These are phyloP conservation scores for Adansonia madagascariensis DNA, from an alignment of 441 rosid genomes.

Conservation along the genomic window DNA sequence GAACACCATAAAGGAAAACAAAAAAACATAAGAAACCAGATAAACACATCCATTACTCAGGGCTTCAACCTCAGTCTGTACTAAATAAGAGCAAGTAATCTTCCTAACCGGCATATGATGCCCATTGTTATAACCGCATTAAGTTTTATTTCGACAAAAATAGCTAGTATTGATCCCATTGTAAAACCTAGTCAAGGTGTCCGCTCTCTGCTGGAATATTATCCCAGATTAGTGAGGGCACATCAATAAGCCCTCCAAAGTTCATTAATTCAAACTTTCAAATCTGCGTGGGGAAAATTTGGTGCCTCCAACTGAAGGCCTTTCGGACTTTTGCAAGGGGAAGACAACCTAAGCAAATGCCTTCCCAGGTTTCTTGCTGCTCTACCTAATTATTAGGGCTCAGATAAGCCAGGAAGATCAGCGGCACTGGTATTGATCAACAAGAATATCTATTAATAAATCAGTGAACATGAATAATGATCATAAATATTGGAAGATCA, in stretches of 20 bases:
- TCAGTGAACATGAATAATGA: constrained; percentile 15
- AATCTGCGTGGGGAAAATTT: neutral
- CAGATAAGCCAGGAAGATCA: constrained; percentile 5
- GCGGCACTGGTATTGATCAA: neutral
- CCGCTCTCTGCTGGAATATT: neutral
- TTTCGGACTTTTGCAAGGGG: neutral
- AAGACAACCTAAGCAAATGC: neutral
- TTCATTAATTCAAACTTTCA: neutral
- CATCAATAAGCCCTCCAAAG: neutral
- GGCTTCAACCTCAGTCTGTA: neutral
- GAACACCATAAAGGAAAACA: neutral
- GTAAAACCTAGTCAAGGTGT: neutral
- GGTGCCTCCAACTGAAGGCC: neutral
- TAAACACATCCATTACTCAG: neutral
- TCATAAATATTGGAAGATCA: constrained; percentile 8
- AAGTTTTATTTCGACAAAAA: neutral
- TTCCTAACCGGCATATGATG: neutral
- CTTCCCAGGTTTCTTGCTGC: constrained; percentile 15
- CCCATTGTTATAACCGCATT: neutral
- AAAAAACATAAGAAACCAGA: neutral
- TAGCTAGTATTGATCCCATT: neutral
- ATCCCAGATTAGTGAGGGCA: neutral
- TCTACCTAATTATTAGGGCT: constrained; percentile 9
- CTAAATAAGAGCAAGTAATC: neutral
- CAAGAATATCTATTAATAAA: constrained; percentile 11